These are phyloP conservation scores for Fragaria ananassa DNA, from an alignment of 306 rosid species.

Conservation along the genomic window DNA sequence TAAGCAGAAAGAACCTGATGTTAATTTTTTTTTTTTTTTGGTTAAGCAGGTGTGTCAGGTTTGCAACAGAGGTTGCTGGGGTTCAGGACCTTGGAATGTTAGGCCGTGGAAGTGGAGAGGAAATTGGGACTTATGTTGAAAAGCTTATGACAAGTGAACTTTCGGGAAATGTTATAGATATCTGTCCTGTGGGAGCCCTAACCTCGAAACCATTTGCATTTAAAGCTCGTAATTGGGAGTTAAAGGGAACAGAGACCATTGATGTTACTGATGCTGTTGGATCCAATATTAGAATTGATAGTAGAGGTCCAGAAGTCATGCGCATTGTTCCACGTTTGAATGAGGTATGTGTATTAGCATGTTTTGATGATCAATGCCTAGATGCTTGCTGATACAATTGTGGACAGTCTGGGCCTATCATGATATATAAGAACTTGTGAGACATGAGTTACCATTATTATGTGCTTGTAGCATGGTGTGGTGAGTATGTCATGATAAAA, in stretches of 20 bases:
- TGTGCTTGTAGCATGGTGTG: neutral
- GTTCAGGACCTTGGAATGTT: constrained; percentile 98
- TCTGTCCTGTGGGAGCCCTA: constrained; percentile 96
- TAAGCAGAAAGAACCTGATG: constrained; percentile 22
- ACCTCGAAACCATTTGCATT: constrained; percentile 99
- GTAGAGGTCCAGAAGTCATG: constrained; percentile 97
- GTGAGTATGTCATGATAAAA: neutral
- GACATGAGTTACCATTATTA: neutral
- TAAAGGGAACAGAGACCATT: constrained; percentile 90
- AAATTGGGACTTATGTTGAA: constrained; percentile 97
- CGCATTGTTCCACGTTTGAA: constrained; percentile 89
- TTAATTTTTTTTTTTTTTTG: neutral
- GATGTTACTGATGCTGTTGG: constrained; percentile 99
- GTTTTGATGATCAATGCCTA: neutral
- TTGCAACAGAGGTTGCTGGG: constrained; percentile 98
- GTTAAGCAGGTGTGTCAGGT: constrained; percentile 82
- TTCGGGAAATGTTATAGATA: constrained; percentile 97
- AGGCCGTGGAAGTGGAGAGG: constrained; percentile 99
- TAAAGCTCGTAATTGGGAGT: constrained; percentile 97
- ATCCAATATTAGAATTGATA: constrained; percentile 93
- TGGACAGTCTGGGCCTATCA: neutral
- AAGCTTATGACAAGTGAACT: constrained; percentile 97
- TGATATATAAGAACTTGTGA: neutral
- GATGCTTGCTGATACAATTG: neutral
- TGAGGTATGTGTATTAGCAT: constrained; percentile 51